Evolutionary conservation across 2,329 filamentous ascomycete genomes (phyloP).

Genomic region (Neocucurbitaria cava): DNA sequence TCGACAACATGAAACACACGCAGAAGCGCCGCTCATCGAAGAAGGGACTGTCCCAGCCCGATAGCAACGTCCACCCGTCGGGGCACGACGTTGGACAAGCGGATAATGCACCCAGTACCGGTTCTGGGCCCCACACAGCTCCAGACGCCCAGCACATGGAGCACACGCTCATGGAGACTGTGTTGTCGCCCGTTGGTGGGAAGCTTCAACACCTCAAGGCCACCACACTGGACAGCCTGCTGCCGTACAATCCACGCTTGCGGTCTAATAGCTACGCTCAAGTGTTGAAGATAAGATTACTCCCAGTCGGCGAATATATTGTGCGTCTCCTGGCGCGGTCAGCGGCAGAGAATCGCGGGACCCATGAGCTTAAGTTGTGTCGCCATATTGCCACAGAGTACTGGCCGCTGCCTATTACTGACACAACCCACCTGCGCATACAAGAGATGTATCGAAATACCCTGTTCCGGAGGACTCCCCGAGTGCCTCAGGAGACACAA

Average conservation of each 20-base stretch:
- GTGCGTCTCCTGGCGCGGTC: not conserved
- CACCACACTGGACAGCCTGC: conserved; percentile 13
- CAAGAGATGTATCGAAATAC: conserved; percentile 22
- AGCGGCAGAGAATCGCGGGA: conserved; percentile 2
- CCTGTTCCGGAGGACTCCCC: not conserved
- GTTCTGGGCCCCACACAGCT: not conserved
- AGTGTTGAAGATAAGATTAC: conserved; percentile 19
- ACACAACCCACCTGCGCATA: conserved; percentile 16
- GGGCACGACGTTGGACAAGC: not conserved
- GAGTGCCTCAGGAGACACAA: not conserved
- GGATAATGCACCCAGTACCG: not conserved
- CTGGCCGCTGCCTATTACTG: conserved; percentile 23
- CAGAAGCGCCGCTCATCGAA: not conserved
- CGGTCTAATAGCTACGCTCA: conserved; percentile 16
- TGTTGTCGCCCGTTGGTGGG: conserved; percentile 14
- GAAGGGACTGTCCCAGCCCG: not conserved
- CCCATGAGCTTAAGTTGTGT: conserved; percentile 21
- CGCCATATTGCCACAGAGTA: conserved; percentile 19
- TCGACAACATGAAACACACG: not conserved
- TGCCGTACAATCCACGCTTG: conserved; percentile 5
- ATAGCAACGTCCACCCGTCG: not conserved
- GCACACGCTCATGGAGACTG: not conserved
- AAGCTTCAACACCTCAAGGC: conserved; percentile 16
- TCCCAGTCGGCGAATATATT: conserved; percentile 24
- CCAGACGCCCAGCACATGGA: not conserved